phyloP scores from a whole-genome alignment of 2,329 filamentous ascomycete genomes.

The Penicillium glabrum region DNA sequence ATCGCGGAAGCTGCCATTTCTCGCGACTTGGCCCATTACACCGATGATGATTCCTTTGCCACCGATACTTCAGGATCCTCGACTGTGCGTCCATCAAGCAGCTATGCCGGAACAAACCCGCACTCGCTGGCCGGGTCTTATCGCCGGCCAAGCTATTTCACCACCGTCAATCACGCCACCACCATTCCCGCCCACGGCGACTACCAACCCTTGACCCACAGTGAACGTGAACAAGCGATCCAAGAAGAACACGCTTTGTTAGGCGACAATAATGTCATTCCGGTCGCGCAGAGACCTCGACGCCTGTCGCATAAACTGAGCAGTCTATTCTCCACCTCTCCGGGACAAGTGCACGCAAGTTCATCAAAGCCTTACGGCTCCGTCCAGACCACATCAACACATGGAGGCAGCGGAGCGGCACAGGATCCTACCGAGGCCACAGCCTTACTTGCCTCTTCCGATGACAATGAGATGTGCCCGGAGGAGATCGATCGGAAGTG shows the following conservation, averaged over 20 bases:
- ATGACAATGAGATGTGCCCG: slow-evolving; percentile 50
- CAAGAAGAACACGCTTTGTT: slow-evolving; percentile 60
- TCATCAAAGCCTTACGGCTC: slow-evolving; percentile 13
- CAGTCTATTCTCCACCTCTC: slow-evolving; percentile 21
- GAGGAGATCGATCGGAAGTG: slow-evolving; percentile 71
- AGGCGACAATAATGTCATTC: slow-evolving; percentile 60
- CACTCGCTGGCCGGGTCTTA: slow-evolving; percentile 65
- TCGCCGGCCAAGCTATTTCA: slow-evolving; percentile 74
- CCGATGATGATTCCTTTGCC: slow-evolving; percentile 53
- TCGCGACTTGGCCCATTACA: slow-evolving; percentile 65
- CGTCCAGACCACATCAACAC: neutral
- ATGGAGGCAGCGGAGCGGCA: neutral
- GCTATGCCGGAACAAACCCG: slow-evolving; percentile 35
- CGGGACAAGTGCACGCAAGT: slow-evolving; percentile 4
- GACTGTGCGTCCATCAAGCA: slow-evolving; percentile 43
- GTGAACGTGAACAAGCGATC: slow-evolving; percentile 54
- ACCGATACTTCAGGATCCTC: slow-evolving; percentile 42
- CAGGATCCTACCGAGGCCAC: slow-evolving; percentile 46
- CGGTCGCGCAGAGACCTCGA: slow-evolving; percentile 21
- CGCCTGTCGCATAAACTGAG: slow-evolving; percentile 27
- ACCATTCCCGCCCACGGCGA: slow-evolving; percentile 57
- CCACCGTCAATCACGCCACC: slow-evolving; percentile 67
- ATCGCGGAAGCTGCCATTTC: slow-evolving; percentile 66
- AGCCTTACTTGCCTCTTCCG: slow-evolving; percentile 46
- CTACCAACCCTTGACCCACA: slow-evolving; percentile 49